Evolutionary conservation across 805 yeast genomes (phyloP).

Genomic region (Cyberlindnera japonica): DNA sequence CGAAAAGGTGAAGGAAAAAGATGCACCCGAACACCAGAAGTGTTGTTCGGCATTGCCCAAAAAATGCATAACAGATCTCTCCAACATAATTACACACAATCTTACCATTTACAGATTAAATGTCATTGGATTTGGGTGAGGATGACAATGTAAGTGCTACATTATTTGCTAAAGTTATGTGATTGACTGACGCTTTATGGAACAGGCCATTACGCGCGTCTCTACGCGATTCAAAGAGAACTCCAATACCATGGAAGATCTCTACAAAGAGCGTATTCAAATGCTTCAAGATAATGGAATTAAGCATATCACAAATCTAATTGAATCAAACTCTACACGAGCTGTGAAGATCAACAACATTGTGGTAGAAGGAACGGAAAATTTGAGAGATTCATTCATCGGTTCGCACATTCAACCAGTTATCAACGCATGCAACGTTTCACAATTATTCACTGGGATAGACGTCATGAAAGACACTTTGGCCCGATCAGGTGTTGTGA

Average conservation of each 20-base stretch:
- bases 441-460: conserved; percentile 36
- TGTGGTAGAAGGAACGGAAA: conserved; percentile 45
- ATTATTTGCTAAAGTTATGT: neutral
- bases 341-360: conserved; percentile 44
- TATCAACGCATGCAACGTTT: conserved; percentile 38
- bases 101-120: no score
- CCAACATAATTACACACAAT: no score
- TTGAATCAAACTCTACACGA: conserved; percentile 31
- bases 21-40: no score
- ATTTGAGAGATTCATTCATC: conserved; percentile 44
- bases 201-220: conserved; percentile 23
- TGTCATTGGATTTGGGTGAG: conserved; percentile 8
- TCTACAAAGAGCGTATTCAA: conserved; percentile 28
- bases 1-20: no score
- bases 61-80: no score
- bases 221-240: conserved; percentile 22
- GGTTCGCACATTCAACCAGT: conserved; percentile 46
- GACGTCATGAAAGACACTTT: conserved; percentile 45
- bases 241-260: conserved; percentile 15
- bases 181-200: neutral
- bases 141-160: conserved; percentile 9
- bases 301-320: conserved; percentile 25
- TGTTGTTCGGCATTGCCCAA: no score
- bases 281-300: conserved; percentile 29
- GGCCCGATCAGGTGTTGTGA: conserved; percentile 39